phyloP scores from a whole-genome alignment of 2,329 filamentous ascomycete genomes.

The Cordyceps cicadae region DNA sequence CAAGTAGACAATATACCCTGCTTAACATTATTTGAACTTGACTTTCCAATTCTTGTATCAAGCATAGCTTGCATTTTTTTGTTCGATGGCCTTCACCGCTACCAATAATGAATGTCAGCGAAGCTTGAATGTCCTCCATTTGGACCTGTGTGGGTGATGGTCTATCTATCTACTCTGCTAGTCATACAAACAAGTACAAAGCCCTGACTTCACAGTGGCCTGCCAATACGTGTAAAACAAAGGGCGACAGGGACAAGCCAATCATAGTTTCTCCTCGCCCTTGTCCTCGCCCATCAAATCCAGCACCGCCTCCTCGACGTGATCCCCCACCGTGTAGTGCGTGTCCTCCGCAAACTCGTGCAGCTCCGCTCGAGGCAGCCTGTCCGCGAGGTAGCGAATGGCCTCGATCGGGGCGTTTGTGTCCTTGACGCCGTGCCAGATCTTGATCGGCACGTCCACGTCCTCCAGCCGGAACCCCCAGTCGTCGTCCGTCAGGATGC shows the following conservation, averaged over 20 bases:
- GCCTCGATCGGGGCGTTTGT: constrained; percentile 24
- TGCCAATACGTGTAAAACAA: background rate
- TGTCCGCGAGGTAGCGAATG: constrained; percentile 29
- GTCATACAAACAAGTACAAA: background rate
- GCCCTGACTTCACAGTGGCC: background rate
- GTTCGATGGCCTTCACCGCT: no score
- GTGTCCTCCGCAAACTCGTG: constrained; percentile 26
- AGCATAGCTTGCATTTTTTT: no score
- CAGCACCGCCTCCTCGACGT: constrained; percentile 15
- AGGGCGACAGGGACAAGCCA: background rate
- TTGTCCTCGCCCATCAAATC: constrained; percentile 7
- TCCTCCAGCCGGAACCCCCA: constrained; percentile 26
- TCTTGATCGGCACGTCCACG: constrained; percentile 18
- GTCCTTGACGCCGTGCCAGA: constrained; percentile 28
- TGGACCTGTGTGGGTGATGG: background rate
- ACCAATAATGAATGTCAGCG: no score
- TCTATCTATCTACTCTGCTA: background rate
- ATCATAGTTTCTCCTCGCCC: background rate
- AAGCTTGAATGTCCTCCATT: no score
- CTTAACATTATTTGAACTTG: constrained; percentile 2
- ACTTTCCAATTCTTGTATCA: background rate
- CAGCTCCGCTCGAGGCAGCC: constrained; percentile 25
- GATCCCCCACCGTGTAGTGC: constrained; percentile 24
- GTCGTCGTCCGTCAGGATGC: constrained; percentile 20
- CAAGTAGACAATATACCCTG: constrained; percentile 14